Conservation (phyloP, 148 eudicot species). For the Chenopodium formosanum region DNA sequence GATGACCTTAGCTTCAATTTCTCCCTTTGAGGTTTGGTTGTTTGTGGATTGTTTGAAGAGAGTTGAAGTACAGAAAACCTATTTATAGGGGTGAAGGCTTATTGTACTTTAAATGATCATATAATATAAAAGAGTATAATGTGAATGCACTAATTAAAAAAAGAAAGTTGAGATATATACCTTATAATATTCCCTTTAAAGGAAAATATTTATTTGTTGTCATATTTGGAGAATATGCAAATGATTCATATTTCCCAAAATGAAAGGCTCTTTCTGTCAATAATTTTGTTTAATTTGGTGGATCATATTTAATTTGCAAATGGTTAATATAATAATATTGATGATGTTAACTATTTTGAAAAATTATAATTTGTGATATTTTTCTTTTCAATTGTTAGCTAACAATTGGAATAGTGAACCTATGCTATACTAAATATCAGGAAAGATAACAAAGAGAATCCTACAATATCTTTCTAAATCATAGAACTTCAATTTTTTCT, state of each 20-base stretch:
- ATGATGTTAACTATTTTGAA: background rate
- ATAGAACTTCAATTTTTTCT: too few relatives aligned
- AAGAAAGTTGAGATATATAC: background rate
- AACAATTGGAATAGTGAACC: background rate
- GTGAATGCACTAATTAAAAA: background rate
- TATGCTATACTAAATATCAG: background rate
- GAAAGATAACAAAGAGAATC: background rate
- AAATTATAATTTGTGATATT: background rate
- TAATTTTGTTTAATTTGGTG: too few relatives aligned
- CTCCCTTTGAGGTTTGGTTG: background rate
- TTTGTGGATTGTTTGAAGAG: constrained; percentile 9
- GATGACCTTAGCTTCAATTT: background rate
- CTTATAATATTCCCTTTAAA: constrained; percentile 1
- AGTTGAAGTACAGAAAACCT: constrained; percentile 24
- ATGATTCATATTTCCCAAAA: background rate
- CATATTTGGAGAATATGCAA: constrained; percentile 9
- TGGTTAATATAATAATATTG: background rate
- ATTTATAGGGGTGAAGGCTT: constrained; percentile 22
- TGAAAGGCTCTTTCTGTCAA: background rate
- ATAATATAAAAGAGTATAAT: background rate
- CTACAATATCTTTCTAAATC: background rate
- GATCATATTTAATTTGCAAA: too few relatives aligned
- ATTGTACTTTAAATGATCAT: background rate
- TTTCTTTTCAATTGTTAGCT: background rate
- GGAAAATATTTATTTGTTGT: background rate